Base-by-base conservation (phyloP, 768 basidiomycete species). In the Glaciozyma martinii region DNA sequence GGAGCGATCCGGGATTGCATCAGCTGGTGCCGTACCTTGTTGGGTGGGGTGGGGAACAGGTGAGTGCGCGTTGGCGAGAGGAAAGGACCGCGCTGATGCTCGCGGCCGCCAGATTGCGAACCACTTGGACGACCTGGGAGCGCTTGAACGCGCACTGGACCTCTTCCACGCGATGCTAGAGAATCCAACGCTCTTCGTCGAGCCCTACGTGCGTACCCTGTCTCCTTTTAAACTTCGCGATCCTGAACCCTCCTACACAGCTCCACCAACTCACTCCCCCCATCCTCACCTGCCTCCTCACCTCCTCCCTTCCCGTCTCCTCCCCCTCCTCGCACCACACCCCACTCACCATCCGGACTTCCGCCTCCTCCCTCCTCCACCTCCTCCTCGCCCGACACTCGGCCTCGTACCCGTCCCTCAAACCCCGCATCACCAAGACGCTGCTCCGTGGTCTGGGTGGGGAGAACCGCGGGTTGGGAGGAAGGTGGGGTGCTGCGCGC, bases 211-310 rank as follows among this genome's bases (percentile, higher is more conserved):
- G 73, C 29, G 58, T 43, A 8, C 21, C 5, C 49, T 40, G n/a
- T 30, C 9, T 33, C 18, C 19, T 30, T 15, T 16, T 9, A 40
- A n/a, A 30, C 40, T 33, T 43, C 3, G 44, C 47, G 21, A 6
- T 19, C 10, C 29, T 60, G 61, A 19, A 15, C 18, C 18, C 30
- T 16, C 18, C 23, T 32, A 29, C 58, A 43, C 69, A 97, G 92
- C 82, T 98, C 7, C 95, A 98, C 73, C 94, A 98, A 86, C 81
- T 98, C 21, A 83, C 98, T 1, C 93, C 93, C 3, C 87, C 93
- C 0, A 83, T 97, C 59, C 83, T 99, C 40, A 95, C 94, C 8
- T 87, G 87, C 62, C 83, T 99, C 55, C 81, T 99, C 12, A 89
- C 94, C 67, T 87, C 90, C 1, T 82, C 87, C 23, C 83, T 98